phyloP scores from a whole-genome alignment of 2,329 filamentous ascomycete species.

The Diaporthe destruens region DNA sequence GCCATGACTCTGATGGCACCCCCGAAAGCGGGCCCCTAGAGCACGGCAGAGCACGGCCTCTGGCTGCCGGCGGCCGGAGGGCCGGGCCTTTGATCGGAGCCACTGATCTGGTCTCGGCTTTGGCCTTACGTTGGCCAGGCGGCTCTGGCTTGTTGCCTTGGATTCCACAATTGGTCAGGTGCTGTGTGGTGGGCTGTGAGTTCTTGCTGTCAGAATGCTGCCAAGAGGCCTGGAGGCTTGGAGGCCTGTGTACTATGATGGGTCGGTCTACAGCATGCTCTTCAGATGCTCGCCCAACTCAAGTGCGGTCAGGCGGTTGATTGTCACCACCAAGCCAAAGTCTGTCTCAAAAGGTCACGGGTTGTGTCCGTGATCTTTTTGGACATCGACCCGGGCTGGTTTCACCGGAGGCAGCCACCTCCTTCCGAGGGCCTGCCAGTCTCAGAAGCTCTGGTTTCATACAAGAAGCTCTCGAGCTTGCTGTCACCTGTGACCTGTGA shows the following conservation, averaged over 20 bases:
- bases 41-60: neutral
- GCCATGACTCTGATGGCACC: conserved; percentile 29
- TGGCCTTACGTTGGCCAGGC: neutral
- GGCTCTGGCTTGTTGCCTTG: conserved; percentile 12
- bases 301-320: neutral
- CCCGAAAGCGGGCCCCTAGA: conserved; percentile 26
- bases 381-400: neutral
- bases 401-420: conserved; percentile 29
- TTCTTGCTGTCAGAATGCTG: conserved; percentile 2
- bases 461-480: conserved; percentile 25
- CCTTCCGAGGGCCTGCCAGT: conserved; percentile 8
- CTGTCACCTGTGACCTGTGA: conserved; percentile 1
- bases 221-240: conserved; percentile 11
- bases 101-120: conserved; percentile 19
- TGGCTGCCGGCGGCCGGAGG: conserved; percentile 5
- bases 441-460: conserved; percentile 30
- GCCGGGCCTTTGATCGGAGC: conserved; percentile 35
- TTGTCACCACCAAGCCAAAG: neutral
- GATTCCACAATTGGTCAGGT: neutral
- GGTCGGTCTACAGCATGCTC: neutral
- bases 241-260: neutral
- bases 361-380: conserved; percentile 1
- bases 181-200: neutral
- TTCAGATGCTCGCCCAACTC: too few relatives aligned
- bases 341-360: neutral